Evolutionary conservation across 1,284 basidiomycete genomes (phyloP).

Genomic region (Meira nashicola): DNA sequence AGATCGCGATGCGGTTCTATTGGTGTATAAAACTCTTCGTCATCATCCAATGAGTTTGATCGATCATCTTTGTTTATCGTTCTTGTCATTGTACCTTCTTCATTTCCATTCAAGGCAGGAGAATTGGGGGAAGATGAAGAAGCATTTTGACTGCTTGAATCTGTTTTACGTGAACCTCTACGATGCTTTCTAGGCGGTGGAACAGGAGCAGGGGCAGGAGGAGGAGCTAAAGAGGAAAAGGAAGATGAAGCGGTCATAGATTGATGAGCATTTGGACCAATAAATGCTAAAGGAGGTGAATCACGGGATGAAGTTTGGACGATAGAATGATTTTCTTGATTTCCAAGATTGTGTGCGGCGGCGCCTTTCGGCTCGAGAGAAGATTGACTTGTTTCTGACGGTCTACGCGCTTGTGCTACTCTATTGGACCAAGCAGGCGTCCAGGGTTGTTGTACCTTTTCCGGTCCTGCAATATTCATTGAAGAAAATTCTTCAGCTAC

Average conservation of each 20-base stretch:
- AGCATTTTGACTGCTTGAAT: constrained; percentile 1
- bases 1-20: too few relatives aligned
- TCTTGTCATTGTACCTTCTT: background rate
- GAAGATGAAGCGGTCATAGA: background rate
- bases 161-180: background rate
- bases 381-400: background rate
- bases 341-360: background rate
- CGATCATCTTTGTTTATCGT: too few relatives aligned
- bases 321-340: background rate
- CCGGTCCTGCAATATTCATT: background rate
- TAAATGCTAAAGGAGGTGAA: background rate
- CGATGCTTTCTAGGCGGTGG: constrained; percentile 5
- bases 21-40: too few relatives aligned
- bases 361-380: background rate
- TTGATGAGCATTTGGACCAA: background rate
- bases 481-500: background rate
- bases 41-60: too few relatives aligned
- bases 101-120: background rate
- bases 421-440: background rate
- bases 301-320: too few relatives aligned
- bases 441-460: background rate
- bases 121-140: constrained; percentile 1
- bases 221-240: constrained; percentile 6
- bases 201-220: constrained; percentile 1
- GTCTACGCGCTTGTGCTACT: background rate